Percentiles rank a stretch among this genome's conserved stretches.
These are phyloP conservation scores for Lactarius pseudohatsudake DNA, from an alignment of 768 basidiomycete genomes.

Conservation along the genomic window DNA sequence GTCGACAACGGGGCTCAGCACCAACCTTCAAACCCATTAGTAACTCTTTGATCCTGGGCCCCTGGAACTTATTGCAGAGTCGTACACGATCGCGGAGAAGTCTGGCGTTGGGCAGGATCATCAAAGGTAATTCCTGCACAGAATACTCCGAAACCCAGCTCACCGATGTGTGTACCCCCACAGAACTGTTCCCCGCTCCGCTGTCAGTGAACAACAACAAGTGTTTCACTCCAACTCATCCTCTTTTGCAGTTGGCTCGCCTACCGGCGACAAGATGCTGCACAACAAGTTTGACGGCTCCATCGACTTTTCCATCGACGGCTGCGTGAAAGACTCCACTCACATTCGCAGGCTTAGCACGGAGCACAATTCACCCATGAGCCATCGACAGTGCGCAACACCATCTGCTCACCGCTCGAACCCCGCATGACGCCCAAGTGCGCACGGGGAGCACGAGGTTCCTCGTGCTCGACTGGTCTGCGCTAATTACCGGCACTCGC, in stretches of 20 bases:
- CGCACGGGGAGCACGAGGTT: constrained; percentile 49
- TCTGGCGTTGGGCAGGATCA: constrained; percentile 46
- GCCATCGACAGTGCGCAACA: constrained; percentile 69
- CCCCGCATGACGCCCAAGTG: constrained; percentile 55
- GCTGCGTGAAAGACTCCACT: constrained; percentile 86
- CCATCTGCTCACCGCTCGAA: constrained; percentile 76
- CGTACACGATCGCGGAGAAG: constrained; percentile 83
- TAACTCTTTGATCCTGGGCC: constrained; percentile 73
- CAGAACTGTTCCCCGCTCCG: constrained; percentile 71
- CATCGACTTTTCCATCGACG: constrained; percentile 75
- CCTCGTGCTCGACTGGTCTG: constrained; percentile 79
- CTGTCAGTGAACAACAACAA: constrained; percentile 36
- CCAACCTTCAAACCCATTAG: constrained; percentile 76
- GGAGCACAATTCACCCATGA: constrained; percentile 65
- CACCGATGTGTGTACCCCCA: neutral
- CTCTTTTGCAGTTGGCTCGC: constrained; percentile 42
- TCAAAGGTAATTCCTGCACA: too few species aligned
- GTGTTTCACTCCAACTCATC: too few species aligned
- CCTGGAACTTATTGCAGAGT: constrained; percentile 77
- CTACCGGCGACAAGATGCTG: constrained; percentile 67
- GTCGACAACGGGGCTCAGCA: constrained; percentile 39
- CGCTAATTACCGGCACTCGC: constrained; percentile 73
- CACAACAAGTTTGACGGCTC: constrained; percentile 72
- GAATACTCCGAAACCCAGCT: too few species aligned
- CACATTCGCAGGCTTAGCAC: constrained; percentile 51